These are phyloP conservation scores for Oxalis stricta DNA, from an alignment of 441 rosid species.

Conservation along the genomic window DNA sequence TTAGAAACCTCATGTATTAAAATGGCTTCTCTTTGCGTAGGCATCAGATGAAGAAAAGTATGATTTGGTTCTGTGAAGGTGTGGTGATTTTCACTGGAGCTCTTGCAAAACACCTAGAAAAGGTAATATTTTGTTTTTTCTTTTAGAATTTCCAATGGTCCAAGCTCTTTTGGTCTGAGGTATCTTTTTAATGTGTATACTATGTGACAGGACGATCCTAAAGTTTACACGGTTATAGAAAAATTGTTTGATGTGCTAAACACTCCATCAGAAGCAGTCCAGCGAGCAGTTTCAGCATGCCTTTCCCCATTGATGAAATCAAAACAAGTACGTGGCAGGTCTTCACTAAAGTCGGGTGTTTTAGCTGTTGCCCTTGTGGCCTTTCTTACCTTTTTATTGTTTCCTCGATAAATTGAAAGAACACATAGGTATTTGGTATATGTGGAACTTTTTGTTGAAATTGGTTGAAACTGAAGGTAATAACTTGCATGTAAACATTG, in stretches of 20 bases:
- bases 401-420: neutral
- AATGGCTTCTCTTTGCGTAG: conserved; percentile 22
- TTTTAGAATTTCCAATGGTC: conserved; percentile 1
- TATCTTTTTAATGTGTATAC: conserved; percentile 4
- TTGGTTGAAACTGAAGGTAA: neutral
- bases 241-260: conserved; percentile 93
- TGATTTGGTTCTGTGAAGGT: conserved; percentile 97
- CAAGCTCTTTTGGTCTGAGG: neutral
- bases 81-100: conserved; percentile 98
- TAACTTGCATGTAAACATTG: conserved; percentile 6
- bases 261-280: conserved; percentile 99
- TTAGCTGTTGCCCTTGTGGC: conserved; percentile 1
- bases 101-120: conserved; percentile 80
- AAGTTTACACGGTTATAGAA: conserved; percentile 85
- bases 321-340: conserved; percentile 45
- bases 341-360: conserved; percentile 2
- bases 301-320: conserved; percentile 86
- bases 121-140: conserved; percentile 28
- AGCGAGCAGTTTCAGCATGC: conserved; percentile 87
- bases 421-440: neutral
- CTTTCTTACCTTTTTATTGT: neutral
- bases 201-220: conserved; percentile 84
- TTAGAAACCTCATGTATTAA: no score
- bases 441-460: neutral
- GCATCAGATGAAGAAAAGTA: conserved; percentile 90